Evolutionary conservation across 495 filamentous ascomycete genomes (phyloP).

Genomic region (Neurospora tetraspora): DNA sequence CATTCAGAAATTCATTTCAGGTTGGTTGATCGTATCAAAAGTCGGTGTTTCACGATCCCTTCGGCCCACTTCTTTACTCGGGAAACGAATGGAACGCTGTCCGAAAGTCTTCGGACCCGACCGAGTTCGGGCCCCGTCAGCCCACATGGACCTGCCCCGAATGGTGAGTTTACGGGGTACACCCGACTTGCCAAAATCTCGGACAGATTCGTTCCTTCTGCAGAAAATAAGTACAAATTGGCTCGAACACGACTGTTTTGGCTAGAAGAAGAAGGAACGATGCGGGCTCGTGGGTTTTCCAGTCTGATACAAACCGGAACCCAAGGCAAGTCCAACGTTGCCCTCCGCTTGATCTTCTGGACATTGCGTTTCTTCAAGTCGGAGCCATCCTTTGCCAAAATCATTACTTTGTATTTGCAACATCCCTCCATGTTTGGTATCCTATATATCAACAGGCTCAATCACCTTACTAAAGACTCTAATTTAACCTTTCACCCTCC

Average conservation of each 20-base stretch:
- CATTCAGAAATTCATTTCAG: background rate
- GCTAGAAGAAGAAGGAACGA: background rate
- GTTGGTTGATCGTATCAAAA: background rate
- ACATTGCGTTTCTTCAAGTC: background rate
- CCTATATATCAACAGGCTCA: background rate
- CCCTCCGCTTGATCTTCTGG: background rate
- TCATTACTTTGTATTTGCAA: background rate
- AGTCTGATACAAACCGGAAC: background rate
- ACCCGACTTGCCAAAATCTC: background rate
- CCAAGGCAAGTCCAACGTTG: background rate
- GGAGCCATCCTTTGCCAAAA: background rate
- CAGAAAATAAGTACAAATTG: background rate
- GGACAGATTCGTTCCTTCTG: background rate
- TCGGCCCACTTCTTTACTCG: background rate
- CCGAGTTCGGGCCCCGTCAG: background rate
- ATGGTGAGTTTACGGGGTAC: background rate
- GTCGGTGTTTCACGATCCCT: background rate
- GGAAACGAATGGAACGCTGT: background rate
- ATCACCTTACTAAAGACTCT: background rate
- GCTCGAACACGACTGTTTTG: background rate
- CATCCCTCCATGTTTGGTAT: background rate
- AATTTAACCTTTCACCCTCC: background rate
- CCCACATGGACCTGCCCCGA: background rate
- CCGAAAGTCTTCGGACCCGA: background rate
- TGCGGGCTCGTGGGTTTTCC: background rate